Evolutionary conservation across 1,284 basidiomycete genomes (phyloP), one percentile per base, ranked within the genome.

Genomic region (Sporisorium sorghi): DNA sequence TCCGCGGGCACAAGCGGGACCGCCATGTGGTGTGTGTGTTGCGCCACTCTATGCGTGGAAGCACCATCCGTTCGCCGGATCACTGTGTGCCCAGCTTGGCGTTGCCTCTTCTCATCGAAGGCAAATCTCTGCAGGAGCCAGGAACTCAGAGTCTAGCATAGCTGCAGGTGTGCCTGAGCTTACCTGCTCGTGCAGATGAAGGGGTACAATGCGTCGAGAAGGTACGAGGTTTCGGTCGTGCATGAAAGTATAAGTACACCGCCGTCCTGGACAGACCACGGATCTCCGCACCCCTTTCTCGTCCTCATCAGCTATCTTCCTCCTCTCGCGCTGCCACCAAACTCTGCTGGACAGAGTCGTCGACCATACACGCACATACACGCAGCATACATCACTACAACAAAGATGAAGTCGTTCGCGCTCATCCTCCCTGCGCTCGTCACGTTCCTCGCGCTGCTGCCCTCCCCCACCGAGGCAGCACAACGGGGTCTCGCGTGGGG

Each of bases 401-500:
- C n/a, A n/a, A n/a, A 33, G 19, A 77, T 77, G 75, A 77, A 77
- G 65, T 58, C 65, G 47, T 54, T 67, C 43, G 42, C 48, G 1
- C 64, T 60, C 32, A 59, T 59, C 54, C 58, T 68, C 40, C 52
- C 54, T n/a, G 46, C 52, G 17, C 53, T 54, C 32, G 30, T 60
- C 50, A 52, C 46, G 21, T 39, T 49, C n/a, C n/a, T 63, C 51
- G 47, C 49, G 26, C 48, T 58, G 32, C 44, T 54, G 23, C 75
- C 61, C 23, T 35, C 48, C 28, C 49, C 49, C 37, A 51, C 54
- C 37, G 40, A 56, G 2, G 70, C 59, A 30, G 67, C 60, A 9
- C 56, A 58, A n/a, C 63, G 69, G 23, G 80, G 80, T 64, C 58
- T 82, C 11, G 70, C 80, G 0, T 83, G 80, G 80, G 81, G 72